Base-by-base conservation (phyloP, 345 rosid species). In the Corchorus olitorius region DNA sequence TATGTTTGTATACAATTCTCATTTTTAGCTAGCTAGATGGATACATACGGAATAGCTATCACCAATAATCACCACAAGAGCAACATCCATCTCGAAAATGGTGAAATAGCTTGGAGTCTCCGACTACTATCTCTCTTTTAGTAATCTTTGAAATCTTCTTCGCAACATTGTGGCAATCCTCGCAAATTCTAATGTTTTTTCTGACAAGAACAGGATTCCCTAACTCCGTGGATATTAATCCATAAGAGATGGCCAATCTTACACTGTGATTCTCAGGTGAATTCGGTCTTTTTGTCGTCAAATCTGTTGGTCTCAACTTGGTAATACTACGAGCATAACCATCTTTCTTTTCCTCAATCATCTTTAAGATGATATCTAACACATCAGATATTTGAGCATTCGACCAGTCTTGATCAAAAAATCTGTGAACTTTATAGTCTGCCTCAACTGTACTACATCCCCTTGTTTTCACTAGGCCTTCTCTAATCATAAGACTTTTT, bases 111-210 rank as follows among this genome's bases (percentile, higher is more conserved):
- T 86, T 89, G 34, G 83, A 73, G 72, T 91, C 96, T 15, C 89
- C 81, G 0, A 89, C 85, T 60, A 90, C 56, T 11, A 92, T 84
- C 78, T 89, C 89, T 81, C 97, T 88, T 60, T 70, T 76, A 56
- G 85, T 77, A 53, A 83, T 17, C 62, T 76, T 48, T 0, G 94
- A 93, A 6, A 82, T 81, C 77, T 82, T 91, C 84, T 91, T 85
- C 45, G 83, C 87, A 37, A 81, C 78, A 64, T 49, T 75, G 65
- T 93, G 97, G 83, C 97, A 91, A 73, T 83, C 82, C 76, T 87
- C 83, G 15, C 97, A 93, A 69, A 92, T 88, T 85, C 98, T 86
- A 2, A 81, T 88, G 85, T 83, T 93, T 74, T 84, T 88, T 73
- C 87, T 87, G 46, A 90, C 85, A 58, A 83, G 70, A 75, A 91